Conservation (phyloP, 73 alveolate species). For the Tetrahymena elliotti region DNA sequence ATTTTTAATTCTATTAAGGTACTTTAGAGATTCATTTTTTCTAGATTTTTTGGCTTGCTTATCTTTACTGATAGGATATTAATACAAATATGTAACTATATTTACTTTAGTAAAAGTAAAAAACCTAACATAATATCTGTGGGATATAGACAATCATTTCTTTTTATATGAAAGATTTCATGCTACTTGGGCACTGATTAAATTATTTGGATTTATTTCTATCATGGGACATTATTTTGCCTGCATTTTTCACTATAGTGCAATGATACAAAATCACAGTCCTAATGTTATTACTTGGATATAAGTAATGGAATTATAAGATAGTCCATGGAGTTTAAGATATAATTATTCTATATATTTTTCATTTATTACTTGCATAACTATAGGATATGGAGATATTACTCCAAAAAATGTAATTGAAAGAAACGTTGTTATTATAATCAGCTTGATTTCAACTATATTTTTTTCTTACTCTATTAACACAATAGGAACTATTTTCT, state of each 20-base stretch:
- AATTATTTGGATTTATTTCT: not conserved
- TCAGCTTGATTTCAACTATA: not conserved
- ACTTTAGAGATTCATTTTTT: not conserved
- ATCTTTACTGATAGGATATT: not conserved
- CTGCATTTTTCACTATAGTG: not conserved
- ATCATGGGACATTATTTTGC: not conserved
- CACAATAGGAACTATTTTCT: not conserved
- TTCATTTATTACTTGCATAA: slow-evolving; percentile 15
- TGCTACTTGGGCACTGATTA: not conserved
- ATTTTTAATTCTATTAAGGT: not conserved
- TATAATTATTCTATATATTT: slow-evolving; percentile 15
- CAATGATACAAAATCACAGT: not conserved
- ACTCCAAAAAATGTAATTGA: slow-evolving; percentile 28
- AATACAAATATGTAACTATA: not conserved
- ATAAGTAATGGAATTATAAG: not conserved
- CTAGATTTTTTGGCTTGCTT: not conserved
- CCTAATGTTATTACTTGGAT: not conserved
- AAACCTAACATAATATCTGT: not conserved
- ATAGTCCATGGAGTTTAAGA: not conserved
- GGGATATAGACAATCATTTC: not conserved
- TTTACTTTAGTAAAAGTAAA: not conserved
- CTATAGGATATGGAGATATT: slow-evolving; percentile 44
- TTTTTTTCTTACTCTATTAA: not conserved
- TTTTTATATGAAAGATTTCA: not conserved
- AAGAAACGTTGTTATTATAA: slow-evolving; percentile 5